Evolutionary conservation across 179 eudicot genomes (phyloP).

Genomic region (Silene noctiflora): DNA sequence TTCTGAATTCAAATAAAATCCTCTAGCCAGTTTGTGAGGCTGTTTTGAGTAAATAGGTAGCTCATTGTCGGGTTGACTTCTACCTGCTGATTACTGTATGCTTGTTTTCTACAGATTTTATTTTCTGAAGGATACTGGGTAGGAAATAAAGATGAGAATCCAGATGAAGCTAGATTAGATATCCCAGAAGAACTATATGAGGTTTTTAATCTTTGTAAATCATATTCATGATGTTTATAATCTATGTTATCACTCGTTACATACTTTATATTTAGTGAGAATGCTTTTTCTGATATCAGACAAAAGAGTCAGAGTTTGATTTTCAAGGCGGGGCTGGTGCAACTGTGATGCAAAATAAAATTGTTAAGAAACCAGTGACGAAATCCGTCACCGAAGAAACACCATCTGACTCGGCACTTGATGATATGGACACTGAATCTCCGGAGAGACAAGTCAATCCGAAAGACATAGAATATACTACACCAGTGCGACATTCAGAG

Average conservation of each 20-base stretch:
- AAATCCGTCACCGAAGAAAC: slow-evolving; percentile 37
- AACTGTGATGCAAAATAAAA: slow-evolving; percentile 35
- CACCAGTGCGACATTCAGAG: slow-evolving; percentile 73
- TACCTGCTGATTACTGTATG: slow-evolving; percentile 3
- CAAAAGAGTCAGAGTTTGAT: slow-evolving; percentile 44
- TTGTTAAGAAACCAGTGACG: slow-evolving; percentile 25
- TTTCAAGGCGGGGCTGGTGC: slow-evolving; percentile 69
- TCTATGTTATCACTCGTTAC: background rate
- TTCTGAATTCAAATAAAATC: background rate
- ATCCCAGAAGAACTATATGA: slow-evolving; percentile 65
- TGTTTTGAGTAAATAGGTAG: slow-evolving; percentile 7
- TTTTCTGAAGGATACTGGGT: slow-evolving; percentile 98
- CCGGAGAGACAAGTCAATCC: slow-evolving; percentile 38
- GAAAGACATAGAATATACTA: slow-evolving; percentile 34
- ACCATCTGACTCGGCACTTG: slow-evolving; percentile 26
- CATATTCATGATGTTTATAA: slow-evolving; percentile 11
- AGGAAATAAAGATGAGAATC: slow-evolving; percentile 85
- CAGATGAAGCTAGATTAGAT: slow-evolving; percentile 67
- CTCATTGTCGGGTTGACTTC: slow-evolving; percentile 7
- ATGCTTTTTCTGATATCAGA: slow-evolving; percentile 34
- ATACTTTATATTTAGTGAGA: background rate
- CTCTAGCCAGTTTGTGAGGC: slow-evolving; percentile 5
- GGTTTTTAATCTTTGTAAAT: slow-evolving; percentile 32
- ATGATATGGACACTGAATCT: slow-evolving; percentile 41
- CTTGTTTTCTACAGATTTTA: slow-evolving; percentile 52